Evolutionary conservation across 345 rosid genomes (phyloP).

Genomic region (Camelina neglecta): DNA sequence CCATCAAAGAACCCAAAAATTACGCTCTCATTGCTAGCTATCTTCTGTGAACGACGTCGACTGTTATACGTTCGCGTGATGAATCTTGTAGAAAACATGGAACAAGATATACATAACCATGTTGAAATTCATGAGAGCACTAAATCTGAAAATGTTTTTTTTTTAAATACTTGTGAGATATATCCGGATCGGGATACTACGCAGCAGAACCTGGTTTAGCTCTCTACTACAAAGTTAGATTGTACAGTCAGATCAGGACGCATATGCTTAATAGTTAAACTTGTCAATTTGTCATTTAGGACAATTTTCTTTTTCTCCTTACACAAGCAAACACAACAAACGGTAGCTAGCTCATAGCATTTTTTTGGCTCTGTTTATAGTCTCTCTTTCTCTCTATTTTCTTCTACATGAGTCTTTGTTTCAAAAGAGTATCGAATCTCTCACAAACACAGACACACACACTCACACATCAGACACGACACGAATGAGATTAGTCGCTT

Average conservation of each 20-base stretch:
- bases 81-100: no score
- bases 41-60: no score
- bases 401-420: slow-evolving; percentile 38
- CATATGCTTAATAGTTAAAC: slow-evolving; percentile 3
- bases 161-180: no score
- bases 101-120: no score
- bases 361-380: no score
- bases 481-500: slow-evolving; percentile 30
- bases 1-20: no score
- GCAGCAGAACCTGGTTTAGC: no score
- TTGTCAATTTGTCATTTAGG: slow-evolving; percentile 15
- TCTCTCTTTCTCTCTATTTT: not conserved
- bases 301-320: slow-evolving; percentile 11
- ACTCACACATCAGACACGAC: slow-evolving; percentile 41
- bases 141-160: no score
- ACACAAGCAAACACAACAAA: slow-evolving; percentile 32
- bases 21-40: no score
- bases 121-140: no score
- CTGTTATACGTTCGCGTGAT: no score
- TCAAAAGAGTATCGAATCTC: slow-evolving; percentile 40
- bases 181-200: no score
- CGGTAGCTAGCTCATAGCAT: slow-evolving; percentile 18
- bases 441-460: slow-evolving; percentile 38
- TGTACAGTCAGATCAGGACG: not conserved
- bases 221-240: not conserved